These are phyloP conservation scores for Conticribra guillardii DNA, from an alignment of 108 stramenopile genomes.

Conservation along the genomic window DNA sequence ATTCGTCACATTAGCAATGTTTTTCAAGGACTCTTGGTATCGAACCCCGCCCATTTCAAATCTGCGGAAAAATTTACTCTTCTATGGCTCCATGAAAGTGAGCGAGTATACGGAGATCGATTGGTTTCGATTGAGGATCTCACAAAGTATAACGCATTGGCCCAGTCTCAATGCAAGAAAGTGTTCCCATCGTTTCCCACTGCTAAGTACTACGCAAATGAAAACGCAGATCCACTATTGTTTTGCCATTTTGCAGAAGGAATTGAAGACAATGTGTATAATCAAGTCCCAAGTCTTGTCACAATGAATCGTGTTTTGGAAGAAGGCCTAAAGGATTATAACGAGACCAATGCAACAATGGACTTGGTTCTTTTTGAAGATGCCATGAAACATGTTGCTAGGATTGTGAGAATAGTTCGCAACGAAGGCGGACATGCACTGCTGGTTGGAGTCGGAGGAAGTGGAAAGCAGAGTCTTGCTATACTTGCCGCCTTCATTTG, in stretches of 20 bases:
- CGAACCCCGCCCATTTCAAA: constrained; percentile 43
- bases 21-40: constrained; percentile 74
- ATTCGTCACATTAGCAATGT: constrained; percentile 74
- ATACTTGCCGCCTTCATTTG: constrained; percentile 82
- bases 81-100: constrained; percentile 80
- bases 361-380: constrained; percentile 76
- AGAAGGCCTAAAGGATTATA: constrained; percentile 55
- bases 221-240: constrained; percentile 52
- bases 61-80: constrained; percentile 63
- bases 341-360: constrained; percentile 63
- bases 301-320: constrained; percentile 40
- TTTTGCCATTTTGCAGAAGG: constrained; percentile 65
- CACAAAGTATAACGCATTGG: constrained; percentile 52
- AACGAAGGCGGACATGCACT: constrained; percentile 77
- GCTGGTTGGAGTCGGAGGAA: constrained; percentile 83
- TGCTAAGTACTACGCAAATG: constrained; percentile 55
- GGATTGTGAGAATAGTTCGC: constrained; percentile 65
- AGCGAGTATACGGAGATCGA: constrained; percentile 81
- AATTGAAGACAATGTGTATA: constrained; percentile 48
- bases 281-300: constrained; percentile 40
- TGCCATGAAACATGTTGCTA: constrained; percentile 72
- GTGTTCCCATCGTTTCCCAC: constrained; percentile 53
- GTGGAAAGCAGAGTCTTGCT: constrained; percentile 73
- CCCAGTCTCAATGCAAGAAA: constrained; percentile 65
- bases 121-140: constrained; percentile 60